Conservation (phyloP, 2,329 filamentous ascomycete species). For the Fusarium pseudoanthophilum region DNA sequence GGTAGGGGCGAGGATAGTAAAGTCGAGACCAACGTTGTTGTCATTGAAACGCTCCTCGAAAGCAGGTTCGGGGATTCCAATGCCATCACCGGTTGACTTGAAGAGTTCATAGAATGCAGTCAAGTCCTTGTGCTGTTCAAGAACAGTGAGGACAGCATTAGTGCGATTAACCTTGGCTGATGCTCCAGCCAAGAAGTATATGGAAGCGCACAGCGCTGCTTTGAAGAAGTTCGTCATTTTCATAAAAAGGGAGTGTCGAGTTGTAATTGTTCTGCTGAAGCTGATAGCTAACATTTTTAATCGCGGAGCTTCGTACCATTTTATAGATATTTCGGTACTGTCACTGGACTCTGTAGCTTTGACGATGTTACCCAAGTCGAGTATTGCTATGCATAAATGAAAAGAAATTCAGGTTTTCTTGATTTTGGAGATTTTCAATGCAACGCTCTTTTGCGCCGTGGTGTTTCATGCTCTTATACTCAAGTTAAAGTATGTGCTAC, state of each 20-base stretch:
- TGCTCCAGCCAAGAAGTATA: not conserved
- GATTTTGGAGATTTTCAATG: not conserved
- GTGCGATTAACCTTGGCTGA: not conserved
- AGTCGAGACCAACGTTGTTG: not conserved
- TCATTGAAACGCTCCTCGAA: slow-evolving; percentile 3
- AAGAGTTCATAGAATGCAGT: not conserved
- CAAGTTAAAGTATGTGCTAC: not conserved
- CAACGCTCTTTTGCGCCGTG: not conserved
- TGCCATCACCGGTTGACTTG: not conserved
- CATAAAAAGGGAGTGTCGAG: not conserved
- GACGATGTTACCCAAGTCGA: not conserved
- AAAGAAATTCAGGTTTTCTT: not conserved
- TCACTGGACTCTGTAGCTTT: not conserved
- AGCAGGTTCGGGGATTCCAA: not conserved
- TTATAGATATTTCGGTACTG: not conserved
- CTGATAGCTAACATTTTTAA: not conserved
- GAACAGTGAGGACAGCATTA: slow-evolving; percentile 1
- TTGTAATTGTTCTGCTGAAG: not conserved
- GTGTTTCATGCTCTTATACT: not conserved
- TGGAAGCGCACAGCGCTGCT: not conserved
- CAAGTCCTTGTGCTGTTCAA: not conserved
- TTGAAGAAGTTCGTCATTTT: not conserved
- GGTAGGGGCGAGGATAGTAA: not conserved
- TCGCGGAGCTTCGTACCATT: not conserved
- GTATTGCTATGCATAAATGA: not conserved